Conservation (phyloP, 1,139 yeast species). For the Kodamaea alishanica region DNA sequence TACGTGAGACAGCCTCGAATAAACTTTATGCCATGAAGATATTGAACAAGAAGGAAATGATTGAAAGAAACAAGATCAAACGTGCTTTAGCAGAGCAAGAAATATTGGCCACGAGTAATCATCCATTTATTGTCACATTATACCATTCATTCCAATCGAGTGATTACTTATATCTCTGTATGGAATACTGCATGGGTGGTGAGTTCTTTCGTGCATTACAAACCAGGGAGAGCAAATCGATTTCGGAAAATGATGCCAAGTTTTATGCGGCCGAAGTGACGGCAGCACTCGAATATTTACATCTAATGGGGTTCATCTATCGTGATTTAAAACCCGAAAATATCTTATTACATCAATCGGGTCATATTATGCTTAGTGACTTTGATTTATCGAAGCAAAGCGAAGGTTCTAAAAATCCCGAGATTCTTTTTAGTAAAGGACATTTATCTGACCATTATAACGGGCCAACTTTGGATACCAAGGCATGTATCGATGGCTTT, state of each 20-base stretch:
- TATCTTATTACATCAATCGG: slow-evolving; percentile 87
- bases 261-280: slow-evolving; percentile 97
- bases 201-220: slow-evolving; percentile 96
- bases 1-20: slow-evolving; percentile 72
- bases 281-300: slow-evolving; percentile 93
- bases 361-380: slow-evolving; percentile 96
- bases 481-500: slow-evolving; percentile 92
- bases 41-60: slow-evolving; percentile 86
- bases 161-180: slow-evolving; percentile 87
- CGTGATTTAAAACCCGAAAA: slow-evolving; percentile 95
- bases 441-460: slow-evolving; percentile 17
- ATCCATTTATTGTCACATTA: slow-evolving; percentile 93
- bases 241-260: slow-evolving; percentile 82
- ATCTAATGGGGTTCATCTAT: slow-evolving; percentile 93
- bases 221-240: slow-evolving; percentile 81
- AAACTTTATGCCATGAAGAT: slow-evolving; percentile 91
- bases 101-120: slow-evolving; percentile 90
- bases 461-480: slow-evolving; percentile 67
- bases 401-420: slow-evolving; percentile 60
- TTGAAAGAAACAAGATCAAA: slow-evolving; percentile 88
- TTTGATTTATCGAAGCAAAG: slow-evolving; percentile 93
- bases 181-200: slow-evolving; percentile 99
- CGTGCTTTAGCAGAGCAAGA: slow-evolving; percentile 96
- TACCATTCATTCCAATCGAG: slow-evolving; percentile 96
- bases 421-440: slow-evolving; percentile 33